Base-by-base conservation (phyloP, 78 protist genomes). In the Dictyostelium intermedium region DNA sequence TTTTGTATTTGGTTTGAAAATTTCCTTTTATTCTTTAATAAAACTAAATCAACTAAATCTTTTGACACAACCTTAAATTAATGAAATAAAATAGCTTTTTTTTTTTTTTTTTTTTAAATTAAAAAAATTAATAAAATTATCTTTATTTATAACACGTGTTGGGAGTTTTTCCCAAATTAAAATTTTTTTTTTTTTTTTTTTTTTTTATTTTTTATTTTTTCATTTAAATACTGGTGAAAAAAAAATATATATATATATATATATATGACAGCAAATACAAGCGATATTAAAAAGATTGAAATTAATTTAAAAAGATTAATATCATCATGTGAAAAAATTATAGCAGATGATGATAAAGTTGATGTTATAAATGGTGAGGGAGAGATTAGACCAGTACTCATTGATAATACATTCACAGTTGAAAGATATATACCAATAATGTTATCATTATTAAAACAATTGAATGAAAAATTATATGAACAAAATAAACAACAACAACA, bases 401-500 rank as follows among this genome's bases (percentile, higher is more conserved):
- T 72, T 34, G 79, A 72, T 34, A 79, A 86, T 60, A 74, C 82
- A 37, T 30, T 73, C 35, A 34, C 91, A 2, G 92, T 87, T 18
- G 93, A 87, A 66, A 87, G 81, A 35, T 87, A 66, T 79, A 60
- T 87, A 60, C 85, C 93, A 27, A 70, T 79, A 14, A 60, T 87
- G 83, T 63, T 87, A 37, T 27, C 84, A 41, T 25, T 77, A 45
- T 45, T 70, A 23, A 61, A 35, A 63, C 84, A 87, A 45, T 16
- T 87, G 35, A 79, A 87, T 35, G 93, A 87, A 18, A 77, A 77
- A n/a, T 23, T 32, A 23, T 41, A 35, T 41, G 82, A 77, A 77
- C 50, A 77, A 77, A 43, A 35, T 41, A 77, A 77, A 77, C 60
- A 77, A 11, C 35, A 39, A 34, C 53, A 73, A 35, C 37, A 72